Percentiles rank a stretch among this genome's conserved stretches.
These are phyloP conservation scores for Phialocephala sp. DNA, from an alignment of 2,329 filamentous ascomycete species.

Conservation along the genomic window DNA sequence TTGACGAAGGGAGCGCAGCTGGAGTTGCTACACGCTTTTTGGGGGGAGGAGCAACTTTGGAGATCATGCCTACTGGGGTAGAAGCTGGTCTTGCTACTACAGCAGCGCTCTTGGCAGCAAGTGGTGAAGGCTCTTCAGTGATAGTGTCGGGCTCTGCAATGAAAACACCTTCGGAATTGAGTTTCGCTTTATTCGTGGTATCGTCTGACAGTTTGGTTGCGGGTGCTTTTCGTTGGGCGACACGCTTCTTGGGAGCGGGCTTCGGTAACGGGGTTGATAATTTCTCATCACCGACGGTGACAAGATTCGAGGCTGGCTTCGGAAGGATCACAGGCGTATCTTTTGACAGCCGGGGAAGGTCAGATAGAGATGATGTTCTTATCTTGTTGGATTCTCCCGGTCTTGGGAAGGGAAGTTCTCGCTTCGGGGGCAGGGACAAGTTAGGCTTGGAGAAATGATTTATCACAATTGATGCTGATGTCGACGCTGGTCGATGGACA, in stretches of 20 bases:
- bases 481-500: not conserved
- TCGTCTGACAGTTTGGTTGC: conserved; percentile 4
- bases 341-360: conserved; percentile 36
- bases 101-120: conserved; percentile 32
- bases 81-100: conserved; percentile 23
- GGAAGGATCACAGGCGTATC: conserved; percentile 30
- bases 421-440: conserved; percentile 32
- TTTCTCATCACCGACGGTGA: not conserved
- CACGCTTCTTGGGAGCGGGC: conserved; percentile 25
- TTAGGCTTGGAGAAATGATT: not conserved
- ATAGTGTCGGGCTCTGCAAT: conserved; percentile 10
- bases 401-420: conserved; percentile 38
- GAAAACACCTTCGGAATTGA: not conserved
- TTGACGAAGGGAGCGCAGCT: conserved; percentile 13
- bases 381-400: conserved; percentile 14
- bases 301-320: not conserved
- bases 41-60: conserved; percentile 29
- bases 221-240: conserved; percentile 23
- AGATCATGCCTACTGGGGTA: conserved; percentile 26
- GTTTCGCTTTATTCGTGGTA: conserved; percentile 4
- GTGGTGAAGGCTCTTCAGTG: conserved; percentile 27
- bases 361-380: conserved; percentile 18
- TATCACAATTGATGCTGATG: not conserved
- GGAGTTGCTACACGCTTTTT: conserved; percentile 27
- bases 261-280: conserved; percentile 17